These are phyloP conservation scores for Boletus sensibilis DNA, from an alignment of 768 basidiomycete species.

Conservation along the genomic window DNA sequence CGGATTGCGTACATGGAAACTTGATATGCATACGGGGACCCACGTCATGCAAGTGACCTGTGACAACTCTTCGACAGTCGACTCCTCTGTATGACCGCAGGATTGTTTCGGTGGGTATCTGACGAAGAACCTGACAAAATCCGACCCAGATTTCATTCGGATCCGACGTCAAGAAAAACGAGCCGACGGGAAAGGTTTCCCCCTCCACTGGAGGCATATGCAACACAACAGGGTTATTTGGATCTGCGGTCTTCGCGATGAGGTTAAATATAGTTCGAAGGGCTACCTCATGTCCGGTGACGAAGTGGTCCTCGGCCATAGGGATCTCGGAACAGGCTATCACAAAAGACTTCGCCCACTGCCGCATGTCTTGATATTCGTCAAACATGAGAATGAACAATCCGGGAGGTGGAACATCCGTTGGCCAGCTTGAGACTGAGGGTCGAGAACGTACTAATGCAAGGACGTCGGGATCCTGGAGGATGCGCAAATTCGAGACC, in stretches of 20 bases:
- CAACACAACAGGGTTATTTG: not conserved
- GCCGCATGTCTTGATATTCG: slow-evolving; percentile 46
- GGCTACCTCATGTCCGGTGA: slow-evolving; percentile 45
- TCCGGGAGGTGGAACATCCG: slow-evolving; percentile 56
- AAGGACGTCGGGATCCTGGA: slow-evolving; percentile 51
- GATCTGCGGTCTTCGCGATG: slow-evolving; percentile 16
- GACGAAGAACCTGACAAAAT: slow-evolving; percentile 45
- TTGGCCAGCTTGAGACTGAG: slow-evolving; percentile 48
- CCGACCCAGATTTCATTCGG: slow-evolving; percentile 52
- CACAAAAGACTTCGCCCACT: slow-evolving; percentile 57
- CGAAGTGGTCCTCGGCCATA: slow-evolving; percentile 49
- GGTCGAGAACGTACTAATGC: slow-evolving; percentile 28
- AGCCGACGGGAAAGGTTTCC: slow-evolving; percentile 1
- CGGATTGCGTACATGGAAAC: slow-evolving; percentile 3
- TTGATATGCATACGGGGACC: slow-evolving; percentile 54
- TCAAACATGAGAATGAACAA: slow-evolving; percentile 59
- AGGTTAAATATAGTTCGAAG: slow-evolving; percentile 40
- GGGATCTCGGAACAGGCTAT: slow-evolving; percentile 40
- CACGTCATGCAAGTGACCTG: slow-evolving; percentile 57
- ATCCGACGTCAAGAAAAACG: slow-evolving; percentile 38
- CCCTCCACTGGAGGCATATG: slow-evolving; percentile 2
- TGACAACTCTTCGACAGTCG: slow-evolving; percentile 53
- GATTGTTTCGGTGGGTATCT: slow-evolving; percentile 48
- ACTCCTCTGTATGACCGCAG: slow-evolving; percentile 35
- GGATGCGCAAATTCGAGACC: slow-evolving; percentile 57